A percentile compares a stretch with the other conserved stretches of the same genome.
phyloP scores from a whole-genome alignment of 805 yeast species.

The Candida verbasci region DNA sequence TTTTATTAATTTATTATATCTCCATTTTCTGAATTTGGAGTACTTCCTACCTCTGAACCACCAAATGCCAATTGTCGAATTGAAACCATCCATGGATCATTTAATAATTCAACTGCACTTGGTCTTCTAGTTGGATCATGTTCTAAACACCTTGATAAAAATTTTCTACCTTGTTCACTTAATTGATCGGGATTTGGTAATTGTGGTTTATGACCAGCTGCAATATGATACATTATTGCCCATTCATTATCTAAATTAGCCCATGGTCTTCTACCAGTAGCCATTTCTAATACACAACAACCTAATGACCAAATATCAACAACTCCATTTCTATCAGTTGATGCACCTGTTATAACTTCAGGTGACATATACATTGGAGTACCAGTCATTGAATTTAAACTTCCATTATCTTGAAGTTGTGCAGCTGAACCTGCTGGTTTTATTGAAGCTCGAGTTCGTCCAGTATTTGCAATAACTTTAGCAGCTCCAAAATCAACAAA shows the following conservation, averaged over 20 bases:
- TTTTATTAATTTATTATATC: background rate
- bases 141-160: slow-evolving; percentile 71
- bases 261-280: slow-evolving; percentile 96
- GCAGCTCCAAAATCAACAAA: slow-evolving; percentile 99
- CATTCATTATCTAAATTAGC: slow-evolving; percentile 92
- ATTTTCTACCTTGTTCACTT: slow-evolving; percentile 65
- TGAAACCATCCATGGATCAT: slow-evolving; percentile 85
- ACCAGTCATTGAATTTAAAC: slow-evolving; percentile 65
- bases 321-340: slow-evolving; percentile 57
- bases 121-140: slow-evolving; percentile 79
- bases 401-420: slow-evolving; percentile 10
- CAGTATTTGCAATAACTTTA: slow-evolving; percentile 71
- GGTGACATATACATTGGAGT: slow-evolving; percentile 99
- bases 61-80: slow-evolving; percentile 69
- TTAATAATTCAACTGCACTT: slow-evolving; percentile 76
- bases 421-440: background rate
- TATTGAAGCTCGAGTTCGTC: slow-evolving; percentile 28
- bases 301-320: slow-evolving; percentile 96
- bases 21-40: slow-evolving; percentile 26
- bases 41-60: slow-evolving; percentile 25
- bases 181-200: slow-evolving; percentile 77
- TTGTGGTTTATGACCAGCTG: slow-evolving; percentile 88
- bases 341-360: slow-evolving; percentile 81
- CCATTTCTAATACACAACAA: slow-evolving; percentile 94
- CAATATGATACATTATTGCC: slow-evolving; percentile 98